These are phyloP conservation scores for Juncus effusus DNA, from an alignment of 176 grass and related monocot genomes.

Conservation along the genomic window DNA sequence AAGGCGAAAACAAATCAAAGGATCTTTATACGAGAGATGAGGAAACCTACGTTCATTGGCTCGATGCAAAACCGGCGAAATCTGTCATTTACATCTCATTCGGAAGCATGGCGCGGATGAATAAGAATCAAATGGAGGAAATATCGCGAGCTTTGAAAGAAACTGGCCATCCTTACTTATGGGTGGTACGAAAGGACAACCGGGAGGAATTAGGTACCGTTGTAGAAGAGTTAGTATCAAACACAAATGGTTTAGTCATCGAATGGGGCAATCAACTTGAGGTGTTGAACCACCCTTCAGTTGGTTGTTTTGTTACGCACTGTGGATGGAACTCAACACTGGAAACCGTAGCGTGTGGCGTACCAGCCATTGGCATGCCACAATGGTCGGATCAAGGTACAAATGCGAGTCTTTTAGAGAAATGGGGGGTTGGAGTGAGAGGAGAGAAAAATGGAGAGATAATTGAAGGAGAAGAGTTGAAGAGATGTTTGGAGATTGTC, in stretches of 20 bases:
- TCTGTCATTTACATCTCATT: slow-evolving; percentile 57
- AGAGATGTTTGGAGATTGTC: slow-evolving; percentile 45
- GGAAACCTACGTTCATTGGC: slow-evolving; percentile 46
- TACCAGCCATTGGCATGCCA: slow-evolving; percentile 31
- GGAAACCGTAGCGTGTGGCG: slow-evolving; percentile 33
- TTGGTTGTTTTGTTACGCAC: slow-evolving; percentile 58
- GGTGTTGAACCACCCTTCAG: slow-evolving; percentile 37
- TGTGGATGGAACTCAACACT: slow-evolving; percentile 57
- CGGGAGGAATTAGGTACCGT: neutral
- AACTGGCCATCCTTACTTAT: slow-evolving; percentile 31
- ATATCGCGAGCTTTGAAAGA: slow-evolving; percentile 21
- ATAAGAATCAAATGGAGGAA: slow-evolving; percentile 36
- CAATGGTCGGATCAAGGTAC: slow-evolving; percentile 35
- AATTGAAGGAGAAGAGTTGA: slow-evolving; percentile 32
- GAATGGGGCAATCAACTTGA: slow-evolving; percentile 50
- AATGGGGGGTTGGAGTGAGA: slow-evolving; percentile 26
- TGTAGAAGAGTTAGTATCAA: slow-evolving; percentile 2
- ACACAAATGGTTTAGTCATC: slow-evolving; percentile 34
- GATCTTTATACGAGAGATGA: slow-evolving; percentile 27
- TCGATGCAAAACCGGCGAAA: slow-evolving; percentile 17
- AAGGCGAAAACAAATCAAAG: neutral
- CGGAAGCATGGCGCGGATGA: slow-evolving; percentile 44
- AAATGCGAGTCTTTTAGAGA: slow-evolving; percentile 28
- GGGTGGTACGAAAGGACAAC: slow-evolving; percentile 39
- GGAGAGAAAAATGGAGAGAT: slow-evolving; percentile 16